A percentile compares a stretch with the other conserved stretches of the same genome.
phyloP scores from a whole-genome alignment of 2,329 filamentous ascomycete species.

The Exophiala viscosa region DNA sequence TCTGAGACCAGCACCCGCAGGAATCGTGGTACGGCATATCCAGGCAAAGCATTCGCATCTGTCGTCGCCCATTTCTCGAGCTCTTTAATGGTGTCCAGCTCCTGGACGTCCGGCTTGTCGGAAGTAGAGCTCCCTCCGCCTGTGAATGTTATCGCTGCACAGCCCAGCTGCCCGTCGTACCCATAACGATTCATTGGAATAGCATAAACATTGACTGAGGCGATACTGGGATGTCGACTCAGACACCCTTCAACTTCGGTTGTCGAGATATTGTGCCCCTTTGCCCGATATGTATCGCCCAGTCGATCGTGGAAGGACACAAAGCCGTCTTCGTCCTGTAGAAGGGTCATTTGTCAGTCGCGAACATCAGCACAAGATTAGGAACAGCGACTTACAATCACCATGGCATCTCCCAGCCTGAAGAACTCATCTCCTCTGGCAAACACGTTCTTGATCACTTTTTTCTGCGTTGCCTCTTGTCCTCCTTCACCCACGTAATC shows the following conservation, averaged over 20 bases:
- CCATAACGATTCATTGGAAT: conserved; percentile 26
- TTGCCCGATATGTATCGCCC: conserved; percentile 55
- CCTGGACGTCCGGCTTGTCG: background rate
- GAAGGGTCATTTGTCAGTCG: background rate
- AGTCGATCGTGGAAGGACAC: conserved; percentile 70
- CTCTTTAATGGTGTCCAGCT: conserved; percentile 10
- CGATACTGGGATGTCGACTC: conserved; percentile 20
- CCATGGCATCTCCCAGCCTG: conserved; percentile 75
- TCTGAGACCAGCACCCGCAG: conserved; percentile 15
- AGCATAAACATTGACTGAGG: conserved; percentile 25
- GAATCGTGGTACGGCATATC: conserved; percentile 20
- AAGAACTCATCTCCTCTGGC: conserved; percentile 74
- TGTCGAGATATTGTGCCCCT: conserved; percentile 77
- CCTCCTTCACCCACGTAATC: conserved; percentile 33
- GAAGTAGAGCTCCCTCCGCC: background rate
- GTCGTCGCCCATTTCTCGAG: conserved; percentile 14
- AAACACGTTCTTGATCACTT: conserved; percentile 71
- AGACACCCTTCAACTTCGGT: conserved; percentile 58
- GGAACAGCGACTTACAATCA: conserved; percentile 14
- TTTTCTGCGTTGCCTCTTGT: conserved; percentile 65
- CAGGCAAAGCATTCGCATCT: conserved; percentile 14
- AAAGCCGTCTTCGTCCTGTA: conserved; percentile 64
- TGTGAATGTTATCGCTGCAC: conserved; percentile 16
- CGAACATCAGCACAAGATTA: background rate
- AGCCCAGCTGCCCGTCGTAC: conserved; percentile 21